A percentile compares a stretch with the other conserved stretches of the same genome.
Evolutionary conservation across 768 basidiomycete species (phyloP).

Genomic region (Boletus rubroflammeus): DNA sequence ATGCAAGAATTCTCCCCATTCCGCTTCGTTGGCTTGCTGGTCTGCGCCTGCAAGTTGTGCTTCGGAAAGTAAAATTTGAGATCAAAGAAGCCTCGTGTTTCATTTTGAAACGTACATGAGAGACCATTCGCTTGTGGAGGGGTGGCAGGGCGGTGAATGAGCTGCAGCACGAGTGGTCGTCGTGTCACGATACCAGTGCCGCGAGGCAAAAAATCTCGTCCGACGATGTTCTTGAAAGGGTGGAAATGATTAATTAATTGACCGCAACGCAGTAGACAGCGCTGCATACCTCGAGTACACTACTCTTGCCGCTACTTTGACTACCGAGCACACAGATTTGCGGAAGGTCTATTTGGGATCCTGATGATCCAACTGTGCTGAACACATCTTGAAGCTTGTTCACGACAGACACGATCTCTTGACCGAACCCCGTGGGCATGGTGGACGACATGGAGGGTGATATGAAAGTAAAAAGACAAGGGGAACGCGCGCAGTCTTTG

Average conservation of each 20-base stretch:
- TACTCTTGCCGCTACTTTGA: slow-evolving; percentile 93
- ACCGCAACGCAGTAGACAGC: not conserved
- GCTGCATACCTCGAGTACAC: slow-evolving; percentile 74
- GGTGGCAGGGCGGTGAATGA: slow-evolving; percentile 78
- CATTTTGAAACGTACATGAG: slow-evolving; percentile 35
- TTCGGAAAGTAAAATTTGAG: slow-evolving; percentile 4
- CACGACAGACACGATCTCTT: slow-evolving; percentile 75
- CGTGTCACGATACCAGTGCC: slow-evolving; percentile 98
- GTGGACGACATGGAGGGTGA: slow-evolving; percentile 13
- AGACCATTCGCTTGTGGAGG: slow-evolving; percentile 42
- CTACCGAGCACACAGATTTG: slow-evolving; percentile 91
- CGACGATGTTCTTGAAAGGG: slow-evolving; percentile 81
- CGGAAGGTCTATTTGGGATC: slow-evolving; percentile 80
- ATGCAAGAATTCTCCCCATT: slow-evolving; percentile 99
- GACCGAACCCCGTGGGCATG: slow-evolving; percentile 64
- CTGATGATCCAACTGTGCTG: slow-evolving; percentile 73
- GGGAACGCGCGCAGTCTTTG: slow-evolving; percentile 1
- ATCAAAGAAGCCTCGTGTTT: not conserved
- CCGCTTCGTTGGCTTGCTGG: slow-evolving; percentile 82
- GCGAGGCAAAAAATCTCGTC: slow-evolving; percentile 97
- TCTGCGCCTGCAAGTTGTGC: slow-evolving; percentile 46
- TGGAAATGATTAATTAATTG: slow-evolving; percentile 8
- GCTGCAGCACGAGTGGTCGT: slow-evolving; percentile 92
- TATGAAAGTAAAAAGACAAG: slow-evolving; percentile 19
- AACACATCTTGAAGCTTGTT: slow-evolving; percentile 94